Evolutionary conservation across 2,329 filamentous ascomycete species (phyloP).

Genomic region (Grosmannia clavigera): DNA sequence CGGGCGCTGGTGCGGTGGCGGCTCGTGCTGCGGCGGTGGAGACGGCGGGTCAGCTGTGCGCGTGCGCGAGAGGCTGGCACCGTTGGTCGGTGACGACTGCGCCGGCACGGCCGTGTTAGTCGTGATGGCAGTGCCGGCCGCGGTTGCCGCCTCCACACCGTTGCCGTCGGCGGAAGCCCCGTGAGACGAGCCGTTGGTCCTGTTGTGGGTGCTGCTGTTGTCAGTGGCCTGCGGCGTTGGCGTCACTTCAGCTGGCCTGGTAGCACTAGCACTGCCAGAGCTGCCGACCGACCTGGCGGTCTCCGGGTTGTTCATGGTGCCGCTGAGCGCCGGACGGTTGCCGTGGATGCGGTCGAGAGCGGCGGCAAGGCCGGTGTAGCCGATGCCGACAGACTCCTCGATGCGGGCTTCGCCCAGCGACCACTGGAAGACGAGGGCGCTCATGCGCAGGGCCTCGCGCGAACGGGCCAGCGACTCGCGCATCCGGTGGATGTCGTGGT

Average conservation of each 20-base stretch:
- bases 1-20: not conserved
- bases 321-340: conserved; percentile 17
- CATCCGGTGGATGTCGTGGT: conserved; percentile 50
- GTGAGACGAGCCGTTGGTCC: not conserved
- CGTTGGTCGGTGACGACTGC: not conserved
- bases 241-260: not conserved
- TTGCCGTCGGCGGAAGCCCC: not conserved
- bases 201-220: conserved; percentile 1
- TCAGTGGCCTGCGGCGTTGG: not conserved
- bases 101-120: not conserved
- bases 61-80: conserved; percentile 1
- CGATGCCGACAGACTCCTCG: conserved; percentile 50
- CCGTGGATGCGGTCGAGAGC: conserved; percentile 42
- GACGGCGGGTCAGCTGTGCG: conserved; percentile 6
- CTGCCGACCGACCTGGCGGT: not conserved
- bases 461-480: conserved; percentile 42
- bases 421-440: conserved; percentile 53
- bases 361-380: conserved; percentile 54
- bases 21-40: conserved; percentile 3
- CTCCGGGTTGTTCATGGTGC: not conserved
- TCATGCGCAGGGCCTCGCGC: conserved; percentile 50
- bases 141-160: not conserved
- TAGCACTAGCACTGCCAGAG: not conserved
- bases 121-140: not conserved
- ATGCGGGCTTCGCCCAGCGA: conserved; percentile 45